Percentiles rank a stretch among this genome's conserved stretches.
Evolutionary conservation across 176 grass and related monocot genomes (phyloP).

Genomic region (Alloteropsis semialata): DNA sequence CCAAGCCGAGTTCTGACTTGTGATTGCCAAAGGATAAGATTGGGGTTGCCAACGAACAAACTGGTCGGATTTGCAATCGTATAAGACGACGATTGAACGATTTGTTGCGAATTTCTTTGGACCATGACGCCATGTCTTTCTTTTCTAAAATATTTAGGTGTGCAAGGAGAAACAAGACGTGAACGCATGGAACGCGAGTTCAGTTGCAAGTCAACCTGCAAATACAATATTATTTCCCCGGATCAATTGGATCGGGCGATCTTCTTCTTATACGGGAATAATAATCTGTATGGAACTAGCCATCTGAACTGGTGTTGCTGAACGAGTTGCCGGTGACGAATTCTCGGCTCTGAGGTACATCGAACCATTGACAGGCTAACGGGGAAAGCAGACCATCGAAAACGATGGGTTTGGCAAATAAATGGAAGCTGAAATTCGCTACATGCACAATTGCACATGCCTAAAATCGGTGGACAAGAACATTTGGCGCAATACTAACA

Average conservation of each 20-base stretch:
- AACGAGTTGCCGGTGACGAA: not conserved
- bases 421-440: not conserved
- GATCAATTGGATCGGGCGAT: not conserved
- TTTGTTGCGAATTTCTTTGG: not conserved
- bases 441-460: not conserved
- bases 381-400: not conserved
- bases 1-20: not conserved
- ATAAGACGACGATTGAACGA: not conserved
- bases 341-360: not conserved
- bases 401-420: not conserved
- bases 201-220: not conserved
- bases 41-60: not conserved
- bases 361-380: not conserved
- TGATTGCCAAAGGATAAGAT: not conserved
- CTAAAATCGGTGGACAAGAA: not conserved
- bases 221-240: not conserved
- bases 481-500: not conserved
- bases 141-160: not conserved
- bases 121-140: not conserved
- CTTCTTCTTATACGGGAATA: not conserved
- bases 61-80: not conserved
- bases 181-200: not conserved
- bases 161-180: not conserved
- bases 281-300: not conserved
- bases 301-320: not conserved